Base-by-base conservation (phyloP, 192 early-diverging fungal species). In the Radiomyces spectabilis region DNA sequence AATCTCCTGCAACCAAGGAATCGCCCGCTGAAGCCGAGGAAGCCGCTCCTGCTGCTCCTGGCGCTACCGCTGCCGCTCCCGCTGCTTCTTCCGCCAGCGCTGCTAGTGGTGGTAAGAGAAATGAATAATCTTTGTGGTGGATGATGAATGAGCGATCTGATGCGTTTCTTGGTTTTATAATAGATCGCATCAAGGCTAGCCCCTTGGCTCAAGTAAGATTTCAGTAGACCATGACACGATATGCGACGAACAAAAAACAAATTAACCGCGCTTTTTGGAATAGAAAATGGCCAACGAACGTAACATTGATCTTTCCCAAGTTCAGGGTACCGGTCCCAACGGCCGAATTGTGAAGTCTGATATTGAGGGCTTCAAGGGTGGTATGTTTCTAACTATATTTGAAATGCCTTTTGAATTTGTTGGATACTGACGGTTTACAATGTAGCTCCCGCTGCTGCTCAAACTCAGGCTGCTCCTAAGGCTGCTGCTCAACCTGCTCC, bases 321-420 rank as follows among this genome's bases (percentile, higher is more conserved):
- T 99, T 54, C 72, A 74, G 50, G 96, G 93, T 46, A 80, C 92
- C 55, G 96, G 94, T 24, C 94, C 94, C 35, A 65, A 81, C 41
- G 93, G 93, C 53, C 84, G 94, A 53, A 87, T 99, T 54, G 65
- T 92, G 41, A 96, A 97, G 82, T 78, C 81, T 37, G 96, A 99
- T 66, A 84, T 99, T 32, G 80, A 91, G 55, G 75, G 63, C 54
- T 90, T 52, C 62, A 78, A 71, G 44, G 70, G 66, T 59, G 65
- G 71, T 48, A 0, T 16, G 9, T 49, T 5, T 34, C 46, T 50
- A 5, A 33, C 1, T 22, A 33, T 50, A 40, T 35, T 44, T 21
- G 42, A n/a, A n/a, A n/a, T n/a, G n/a, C n/a, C n/a, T 48, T 48
- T 27, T 48, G 16, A 22, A 22, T 0, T 44, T 12, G 0, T 6